These are phyloP conservation scores for Aspergillus piperis DNA, from an alignment of 2,329 filamentous ascomycete genomes.

Conservation along the genomic window DNA sequence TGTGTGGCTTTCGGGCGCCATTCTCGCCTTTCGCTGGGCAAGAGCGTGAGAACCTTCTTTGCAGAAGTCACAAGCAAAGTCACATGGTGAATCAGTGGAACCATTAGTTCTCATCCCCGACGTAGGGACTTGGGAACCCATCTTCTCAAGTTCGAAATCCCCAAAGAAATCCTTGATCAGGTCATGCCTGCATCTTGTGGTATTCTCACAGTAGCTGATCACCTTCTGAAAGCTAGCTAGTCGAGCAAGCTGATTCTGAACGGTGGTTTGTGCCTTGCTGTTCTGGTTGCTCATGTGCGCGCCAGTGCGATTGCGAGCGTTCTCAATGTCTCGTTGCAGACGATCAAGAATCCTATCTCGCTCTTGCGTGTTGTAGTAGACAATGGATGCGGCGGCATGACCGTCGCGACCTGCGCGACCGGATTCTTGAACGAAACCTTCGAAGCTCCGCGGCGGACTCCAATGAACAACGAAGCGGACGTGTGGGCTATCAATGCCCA, in stretches of 20 bases:
- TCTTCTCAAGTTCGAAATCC: slow-evolving; percentile 51
- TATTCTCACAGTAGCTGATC: slow-evolving; percentile 79
- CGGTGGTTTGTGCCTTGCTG: slow-evolving; percentile 24
- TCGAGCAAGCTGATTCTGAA: slow-evolving; percentile 46
- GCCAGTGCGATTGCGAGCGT: slow-evolving; percentile 34
- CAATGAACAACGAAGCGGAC: slow-evolving; percentile 95
- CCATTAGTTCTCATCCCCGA: slow-evolving; percentile 2
- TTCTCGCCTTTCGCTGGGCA: slow-evolving; percentile 55
- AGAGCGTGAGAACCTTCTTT: slow-evolving; percentile 64
- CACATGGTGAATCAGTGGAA: slow-evolving; percentile 55
- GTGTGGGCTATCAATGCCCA: slow-evolving; percentile 96
- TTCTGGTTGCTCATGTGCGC: slow-evolving; percentile 42
- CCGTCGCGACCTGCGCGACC: slow-evolving; percentile 88
- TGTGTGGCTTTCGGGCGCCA: slow-evolving; percentile 24
- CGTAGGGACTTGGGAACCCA: slow-evolving; percentile 30
- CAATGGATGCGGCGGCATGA: slow-evolving; percentile 79
- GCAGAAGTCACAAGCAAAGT: slow-evolving; percentile 77
- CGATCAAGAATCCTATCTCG: slow-evolving; percentile 68
- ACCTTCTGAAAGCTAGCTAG: slow-evolving; percentile 67
- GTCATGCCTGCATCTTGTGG: slow-evolving; percentile 70
- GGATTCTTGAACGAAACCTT: slow-evolving; percentile 95
- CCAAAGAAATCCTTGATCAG: slow-evolving; percentile 77
- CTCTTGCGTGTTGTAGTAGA: slow-evolving; percentile 90
- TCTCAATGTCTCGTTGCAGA: slow-evolving; percentile 49
- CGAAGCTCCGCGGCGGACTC: slow-evolving; percentile 90